These are phyloP conservation scores for Xerocomus potaroensis DNA, from an alignment of 768 basidiomycete genomes.

Conservation along the genomic window DNA sequence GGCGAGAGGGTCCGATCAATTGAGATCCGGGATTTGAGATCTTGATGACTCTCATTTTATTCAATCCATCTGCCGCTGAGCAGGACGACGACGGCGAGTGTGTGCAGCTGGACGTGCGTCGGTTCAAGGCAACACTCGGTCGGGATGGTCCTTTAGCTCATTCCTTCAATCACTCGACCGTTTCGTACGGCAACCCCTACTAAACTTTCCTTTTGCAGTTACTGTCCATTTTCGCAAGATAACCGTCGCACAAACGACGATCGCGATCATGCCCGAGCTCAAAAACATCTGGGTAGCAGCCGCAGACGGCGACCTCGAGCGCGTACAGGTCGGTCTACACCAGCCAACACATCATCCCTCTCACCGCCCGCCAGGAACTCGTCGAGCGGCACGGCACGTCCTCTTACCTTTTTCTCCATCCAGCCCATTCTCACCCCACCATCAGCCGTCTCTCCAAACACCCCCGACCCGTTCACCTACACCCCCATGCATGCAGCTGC, in stretches of 20 bases:
- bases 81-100: too few relatives aligned
- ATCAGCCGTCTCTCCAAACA: constrained; percentile 63
- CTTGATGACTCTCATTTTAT: constrained; percentile 1
- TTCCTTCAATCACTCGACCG: too few relatives aligned
- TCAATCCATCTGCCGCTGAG: background rate
- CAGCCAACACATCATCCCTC: constrained; percentile 1
- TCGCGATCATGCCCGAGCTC: constrained; percentile 29
- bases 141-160: too few relatives aligned
- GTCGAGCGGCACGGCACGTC: constrained; percentile 55
- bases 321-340: constrained; percentile 56
- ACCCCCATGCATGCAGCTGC: constrained; percentile 95
- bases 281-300: constrained; percentile 93
- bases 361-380: constrained; percentile 42
- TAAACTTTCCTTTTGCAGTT: constrained; percentile 25
- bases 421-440: background rate
- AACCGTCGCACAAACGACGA: constrained; percentile 9
- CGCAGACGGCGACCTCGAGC: constrained; percentile 79
- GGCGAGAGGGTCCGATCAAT: constrained; percentile 21
- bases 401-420: constrained; percentile 7
- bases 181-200: too few relatives aligned
- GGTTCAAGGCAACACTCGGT: too few relatives aligned
- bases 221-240: constrained; percentile 14
- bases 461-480: constrained; percentile 68
- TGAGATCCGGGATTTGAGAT: constrained; percentile 28
- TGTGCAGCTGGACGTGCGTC: too few relatives aligned